phyloP scores from a whole-genome alignment of 345 rosid genomes.

The Citrus maxima region DNA sequence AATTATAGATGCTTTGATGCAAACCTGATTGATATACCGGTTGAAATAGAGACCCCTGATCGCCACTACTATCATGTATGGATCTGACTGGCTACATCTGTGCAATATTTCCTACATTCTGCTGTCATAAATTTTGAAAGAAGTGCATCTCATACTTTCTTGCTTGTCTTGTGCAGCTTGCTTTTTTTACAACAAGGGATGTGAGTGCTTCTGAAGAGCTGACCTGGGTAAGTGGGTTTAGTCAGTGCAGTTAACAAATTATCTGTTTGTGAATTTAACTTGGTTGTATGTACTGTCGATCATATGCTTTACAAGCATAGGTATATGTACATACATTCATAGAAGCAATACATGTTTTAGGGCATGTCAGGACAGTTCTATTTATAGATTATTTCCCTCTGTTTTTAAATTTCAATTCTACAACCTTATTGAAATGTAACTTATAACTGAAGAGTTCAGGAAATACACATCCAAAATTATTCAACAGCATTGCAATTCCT shows the following conservation, averaged over 20 bases:
- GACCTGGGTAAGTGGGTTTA: conserved; percentile 65
- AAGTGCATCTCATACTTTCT: not conserved
- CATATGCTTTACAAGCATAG: not conserved
- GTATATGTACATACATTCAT: not conserved
- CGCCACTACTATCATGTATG: conserved; percentile 87
- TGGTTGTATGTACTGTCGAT: not conserved
- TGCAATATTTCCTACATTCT: not conserved
- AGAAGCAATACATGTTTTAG: not conserved
- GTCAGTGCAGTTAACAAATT: not conserved
- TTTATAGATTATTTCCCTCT: not conserved
- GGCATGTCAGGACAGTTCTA: not conserved
- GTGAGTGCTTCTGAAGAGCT: conserved; percentile 76
- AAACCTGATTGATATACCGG: conserved; percentile 85
- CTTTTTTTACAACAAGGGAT: conserved; percentile 75
- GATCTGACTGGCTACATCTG: not conserved
- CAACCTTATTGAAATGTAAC: not conserved
- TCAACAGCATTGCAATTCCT: not conserved
- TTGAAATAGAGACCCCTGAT: conserved; percentile 83
- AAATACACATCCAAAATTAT: not conserved
- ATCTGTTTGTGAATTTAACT: not conserved
- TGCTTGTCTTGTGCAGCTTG: conserved; percentile 55
- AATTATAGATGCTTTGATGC: conserved; percentile 76
- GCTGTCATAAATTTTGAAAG: not conserved
- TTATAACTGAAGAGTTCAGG: not conserved
- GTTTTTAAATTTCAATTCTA: not conserved